Evolutionary conservation across 106 monocot species (phyloP).

Genomic region (Acanthochlamys bracteata): DNA sequence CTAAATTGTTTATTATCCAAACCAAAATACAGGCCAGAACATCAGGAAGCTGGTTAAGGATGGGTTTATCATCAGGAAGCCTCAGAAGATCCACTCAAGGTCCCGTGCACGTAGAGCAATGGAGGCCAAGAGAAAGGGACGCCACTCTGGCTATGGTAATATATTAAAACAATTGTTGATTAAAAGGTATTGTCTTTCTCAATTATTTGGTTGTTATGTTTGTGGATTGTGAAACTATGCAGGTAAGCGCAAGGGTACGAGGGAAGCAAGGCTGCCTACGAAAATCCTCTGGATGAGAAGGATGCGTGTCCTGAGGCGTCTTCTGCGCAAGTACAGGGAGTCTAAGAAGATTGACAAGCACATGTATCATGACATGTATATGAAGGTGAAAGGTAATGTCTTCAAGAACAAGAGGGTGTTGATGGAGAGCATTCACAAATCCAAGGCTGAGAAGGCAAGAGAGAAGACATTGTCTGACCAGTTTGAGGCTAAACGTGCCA

Average conservation of each 20-base stretch:
- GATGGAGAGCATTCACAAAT: slow-evolving; percentile 21
- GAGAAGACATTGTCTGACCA: slow-evolving; percentile 17
- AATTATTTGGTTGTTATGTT: not conserved
- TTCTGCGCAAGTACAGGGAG: slow-evolving; percentile 20
- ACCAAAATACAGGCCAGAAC: slow-evolving; percentile 10
- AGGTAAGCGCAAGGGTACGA: slow-evolving; percentile 23
- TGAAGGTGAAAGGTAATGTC: slow-evolving; percentile 20
- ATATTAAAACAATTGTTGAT: not conserved
- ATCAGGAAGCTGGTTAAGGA: slow-evolving; percentile 18
- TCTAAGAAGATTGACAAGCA: slow-evolving; percentile 24
- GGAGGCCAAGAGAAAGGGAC: slow-evolving; percentile 16
- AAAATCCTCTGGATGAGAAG: slow-evolving; percentile 24
- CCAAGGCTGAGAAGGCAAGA: slow-evolving; percentile 17
- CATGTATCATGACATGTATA: slow-evolving; percentile 24
- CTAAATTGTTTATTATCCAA: not conserved
- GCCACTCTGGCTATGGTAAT: slow-evolving; percentile 14
- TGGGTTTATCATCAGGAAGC: slow-evolving; percentile 18
- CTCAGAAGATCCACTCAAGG: slow-evolving; percentile 13
- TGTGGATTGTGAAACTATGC: not conserved
- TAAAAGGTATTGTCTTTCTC: too few species aligned
- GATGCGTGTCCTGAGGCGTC: slow-evolving; percentile 20
- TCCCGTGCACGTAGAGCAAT: slow-evolving; percentile 11
- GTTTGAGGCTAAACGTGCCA: slow-evolving; percentile 15
- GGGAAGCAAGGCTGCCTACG: slow-evolving; percentile 21
- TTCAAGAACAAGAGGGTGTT: slow-evolving; percentile 23